Evolutionary conservation across 257 asterid genomes (phyloP).

Genomic region (Nicotiana sylvestris): DNA sequence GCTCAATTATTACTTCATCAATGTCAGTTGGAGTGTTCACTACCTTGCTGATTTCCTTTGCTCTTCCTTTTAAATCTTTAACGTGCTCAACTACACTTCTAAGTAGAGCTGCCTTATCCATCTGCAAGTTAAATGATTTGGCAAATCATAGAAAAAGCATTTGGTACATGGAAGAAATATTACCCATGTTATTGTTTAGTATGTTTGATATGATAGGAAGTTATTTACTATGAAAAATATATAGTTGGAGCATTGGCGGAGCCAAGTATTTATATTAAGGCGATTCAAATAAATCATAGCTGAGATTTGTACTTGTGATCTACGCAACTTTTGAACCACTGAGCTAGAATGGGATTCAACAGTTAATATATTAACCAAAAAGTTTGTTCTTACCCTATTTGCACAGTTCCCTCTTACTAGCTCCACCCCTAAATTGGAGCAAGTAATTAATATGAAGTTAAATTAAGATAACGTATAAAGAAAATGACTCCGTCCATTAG

Average conservation of each 20-base stretch:
- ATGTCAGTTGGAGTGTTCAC: conserved; percentile 53
- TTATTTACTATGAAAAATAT: neutral
- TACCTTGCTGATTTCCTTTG: conserved; percentile 43
- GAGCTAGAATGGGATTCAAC: neutral
- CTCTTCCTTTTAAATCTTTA: conserved; percentile 52
- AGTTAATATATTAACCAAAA: too few species aligned
- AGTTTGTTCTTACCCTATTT: too few species aligned
- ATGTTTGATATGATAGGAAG: neutral
- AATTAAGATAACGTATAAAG: too few species aligned
- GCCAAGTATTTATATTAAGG: too few species aligned
- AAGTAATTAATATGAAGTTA: too few species aligned
- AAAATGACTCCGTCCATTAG: neutral
- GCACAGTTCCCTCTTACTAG: neutral
- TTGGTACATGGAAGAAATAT: neutral
- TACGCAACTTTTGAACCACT: too few species aligned
- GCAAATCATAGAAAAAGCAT: neutral
- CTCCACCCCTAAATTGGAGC: neutral
- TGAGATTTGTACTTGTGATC: too few species aligned
- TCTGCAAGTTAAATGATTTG: conserved; percentile 27
- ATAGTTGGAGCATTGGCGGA: neutral
- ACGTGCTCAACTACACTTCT: conserved; percentile 76
- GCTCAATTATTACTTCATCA: conserved; percentile 48
- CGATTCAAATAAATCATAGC: too few species aligned
- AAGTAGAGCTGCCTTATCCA: conserved; percentile 92
- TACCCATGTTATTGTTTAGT: too few species aligned